A percentile compares a stretch with the other conserved stretches of the same genome.
These are phyloP conservation scores for Cercospora citrullina DNA, from an alignment of 2,329 filamentous ascomycete species.

Conservation along the genomic window DNA sequence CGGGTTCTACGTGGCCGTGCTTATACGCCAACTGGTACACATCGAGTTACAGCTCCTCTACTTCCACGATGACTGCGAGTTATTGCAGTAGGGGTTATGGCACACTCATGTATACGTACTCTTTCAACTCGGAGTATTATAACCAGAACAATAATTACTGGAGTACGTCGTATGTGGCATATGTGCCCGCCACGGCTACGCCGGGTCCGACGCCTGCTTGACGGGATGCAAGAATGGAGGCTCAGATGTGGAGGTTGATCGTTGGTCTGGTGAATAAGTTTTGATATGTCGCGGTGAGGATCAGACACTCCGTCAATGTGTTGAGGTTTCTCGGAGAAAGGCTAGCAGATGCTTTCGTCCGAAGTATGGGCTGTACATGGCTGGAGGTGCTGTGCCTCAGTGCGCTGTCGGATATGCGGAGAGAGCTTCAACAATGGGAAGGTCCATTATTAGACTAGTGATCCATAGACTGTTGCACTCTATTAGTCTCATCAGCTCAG, in stretches of 20 bases:
- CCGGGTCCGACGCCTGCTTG: neutral
- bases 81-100: neutral
- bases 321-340: neutral
- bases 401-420: neutral
- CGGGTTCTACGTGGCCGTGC: neutral
- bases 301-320: neutral
- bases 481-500: neutral
- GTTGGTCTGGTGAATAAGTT: too few relatives aligned
- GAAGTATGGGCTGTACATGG: neutral
- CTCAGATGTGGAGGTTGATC: too few relatives aligned
- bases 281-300: neutral
- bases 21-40: neutral
- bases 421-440: neutral
- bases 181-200: neutral
- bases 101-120: neutral
- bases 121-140: neutral
- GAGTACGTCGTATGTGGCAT: neutral
- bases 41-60: neutral
- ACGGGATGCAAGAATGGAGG: too few relatives aligned
- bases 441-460: neutral
- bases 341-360: neutral
- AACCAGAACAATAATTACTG: neutral
- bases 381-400: neutral
- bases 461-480: neutral
- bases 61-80: neutral